Evolutionary conservation across 768 basidiomycete genomes (phyloP), one percentile per base, ranked within the genome.

Genomic region (Boletus barrowsii): DNA sequence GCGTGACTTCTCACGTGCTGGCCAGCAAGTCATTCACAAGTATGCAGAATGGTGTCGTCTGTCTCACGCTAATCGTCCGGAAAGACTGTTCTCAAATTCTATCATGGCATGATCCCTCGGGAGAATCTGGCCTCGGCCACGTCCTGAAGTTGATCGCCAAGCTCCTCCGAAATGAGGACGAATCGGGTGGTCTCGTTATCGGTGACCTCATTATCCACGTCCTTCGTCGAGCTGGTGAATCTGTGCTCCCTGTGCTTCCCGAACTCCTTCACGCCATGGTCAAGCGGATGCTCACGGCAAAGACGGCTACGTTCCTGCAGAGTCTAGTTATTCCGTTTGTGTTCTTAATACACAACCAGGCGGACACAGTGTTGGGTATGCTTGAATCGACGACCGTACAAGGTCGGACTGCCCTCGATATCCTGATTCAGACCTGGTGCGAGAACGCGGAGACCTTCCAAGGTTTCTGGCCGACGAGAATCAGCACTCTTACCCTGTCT

Each of bases 171-270:
- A 82, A 77, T 55, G 83, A 90, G 58, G 90, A 93, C 57, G 97
- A 99, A 70, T 88, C 94, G 0, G 93, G 90, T 39, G 96, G 95
- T 10, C 80, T 98, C 20, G 88, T 90, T 49, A 88, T 98, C 44
- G 97, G 97, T 18, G 96, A 98, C 65, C 77, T 99, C 41, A 90
- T 99, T 66, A 90, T 98, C 59, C 94, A 98, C 62, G 76, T 98
- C 24, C 76, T 99, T 46, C 81, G 96, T 24, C 85, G 83, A 57
- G 90, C 91, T 0, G 92, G 92, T 13, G 83, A 86, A 13, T 75
- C 85, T 2, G 81, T 98, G 18, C 76, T 90, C 0, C 87, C 94
- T 2, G 90, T 94, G 7, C 80, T 98, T 17, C 92, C 93, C 3
- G 86, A 93, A 58, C 79, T 99, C 15, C 74, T 98, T 42, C 84